Evolutionary conservation across 2,329 filamentous ascomycete species (phyloP), one percentile per base, ranked within the genome.

Genomic region (Gremmenia infestans): DNA sequence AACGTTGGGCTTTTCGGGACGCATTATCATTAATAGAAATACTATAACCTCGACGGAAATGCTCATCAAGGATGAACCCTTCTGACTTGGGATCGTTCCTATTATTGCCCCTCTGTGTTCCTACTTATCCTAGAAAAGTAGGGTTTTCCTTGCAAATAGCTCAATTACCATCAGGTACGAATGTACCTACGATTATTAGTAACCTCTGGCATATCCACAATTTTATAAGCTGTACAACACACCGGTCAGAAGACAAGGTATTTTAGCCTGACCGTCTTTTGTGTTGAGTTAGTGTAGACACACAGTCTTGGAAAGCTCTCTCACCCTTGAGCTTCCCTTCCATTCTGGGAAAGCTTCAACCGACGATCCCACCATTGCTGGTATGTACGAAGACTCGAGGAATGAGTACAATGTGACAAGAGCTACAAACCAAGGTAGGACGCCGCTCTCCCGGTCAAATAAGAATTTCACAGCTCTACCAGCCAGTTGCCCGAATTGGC

Each of bases 1-100:
- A 54, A 43, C 4, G 23, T 36, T 23, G 19, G 35, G 37, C 43
- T 47, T 23, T 43, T 42, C 37, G 45, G 54, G 53, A 56, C 54
- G 54, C 50, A 52, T 52, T 45, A 25, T 39, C 46, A 46, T 49
- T 49, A 25, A 46, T 4, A 32, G 28, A 32, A 9, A 32, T 32
- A 32, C 9, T 11, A 32, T 32, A 12, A 32, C 28, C 9, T 32
- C 9, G 28, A 32, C 9, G 28, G 28, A 32, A 32, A 32, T 32
- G 28, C 28, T 9, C 28, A 32, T 32, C 28, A 32, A 32, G 28
- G 28, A 32, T 32, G 28, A 12, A 9, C 28, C 0, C 28, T 32
- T 32, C 3, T 32, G 3, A 32, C 3, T 32, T 9, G 28, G 28
- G 9, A 4, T 32, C 3, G 9, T 32, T 12, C 28, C 28, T 32